Evolutionary conservation across 2,329 filamentous ascomycete species (phyloP).

Genomic region (Penicillium decumbens): DNA sequence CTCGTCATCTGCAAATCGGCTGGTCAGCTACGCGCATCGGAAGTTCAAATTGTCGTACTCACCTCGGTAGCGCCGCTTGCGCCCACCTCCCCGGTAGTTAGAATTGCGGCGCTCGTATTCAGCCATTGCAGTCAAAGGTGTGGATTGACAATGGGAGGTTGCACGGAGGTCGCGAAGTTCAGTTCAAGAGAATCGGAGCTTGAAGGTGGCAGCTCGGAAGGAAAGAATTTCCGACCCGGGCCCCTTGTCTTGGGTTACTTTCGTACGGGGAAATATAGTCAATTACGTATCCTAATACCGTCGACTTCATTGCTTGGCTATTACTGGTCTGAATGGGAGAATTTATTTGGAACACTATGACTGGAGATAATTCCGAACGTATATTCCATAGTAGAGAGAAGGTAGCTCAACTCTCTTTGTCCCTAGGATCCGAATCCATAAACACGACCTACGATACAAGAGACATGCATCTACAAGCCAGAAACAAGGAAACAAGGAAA

Average conservation of each 20-base stretch:
- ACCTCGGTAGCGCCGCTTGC: constrained; percentile 81
- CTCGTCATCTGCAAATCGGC: constrained; percentile 60
- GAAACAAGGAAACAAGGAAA: background rate
- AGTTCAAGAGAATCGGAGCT: constrained; percentile 14
- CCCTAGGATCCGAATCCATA: background rate
- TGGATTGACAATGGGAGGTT: constrained; percentile 7
- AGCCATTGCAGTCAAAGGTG: constrained; percentile 36
- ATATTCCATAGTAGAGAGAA: background rate
- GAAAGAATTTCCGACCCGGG: constrained; percentile 19
- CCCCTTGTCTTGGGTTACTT: background rate
- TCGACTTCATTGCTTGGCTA: no score
- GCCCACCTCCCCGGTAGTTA: constrained; percentile 47
- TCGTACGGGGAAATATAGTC: no score
- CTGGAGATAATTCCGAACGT: background rate
- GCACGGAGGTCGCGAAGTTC: background rate
- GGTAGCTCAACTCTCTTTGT: background rate
- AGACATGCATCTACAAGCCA: background rate
- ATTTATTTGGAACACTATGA: background rate
- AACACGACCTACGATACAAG: background rate
- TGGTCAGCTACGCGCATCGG: constrained; percentile 26
- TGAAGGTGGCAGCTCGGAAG: constrained; percentile 15
- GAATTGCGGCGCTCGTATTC: constrained; percentile 55
- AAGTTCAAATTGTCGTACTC: constrained; percentile 14
- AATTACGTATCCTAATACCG: no score
- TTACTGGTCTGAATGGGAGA: no score